Conservation (phyloP, 352 stramenopile genomes). For the Globisporangium viniferum region DNA sequence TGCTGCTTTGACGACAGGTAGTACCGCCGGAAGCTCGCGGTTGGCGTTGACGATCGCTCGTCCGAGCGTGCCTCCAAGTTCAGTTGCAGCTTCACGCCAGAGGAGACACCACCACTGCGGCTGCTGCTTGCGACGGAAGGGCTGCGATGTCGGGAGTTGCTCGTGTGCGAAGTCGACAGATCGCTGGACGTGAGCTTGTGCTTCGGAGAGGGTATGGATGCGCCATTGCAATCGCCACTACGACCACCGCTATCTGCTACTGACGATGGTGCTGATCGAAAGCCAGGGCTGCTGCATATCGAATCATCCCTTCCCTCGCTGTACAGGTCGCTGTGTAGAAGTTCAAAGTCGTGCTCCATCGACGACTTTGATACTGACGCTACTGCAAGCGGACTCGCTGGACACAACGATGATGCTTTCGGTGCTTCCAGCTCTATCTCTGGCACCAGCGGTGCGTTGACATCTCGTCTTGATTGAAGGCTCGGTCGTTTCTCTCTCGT, state of each 20-base stretch:
- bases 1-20: slow-evolving; percentile 27
- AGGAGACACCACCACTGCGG: neutral
- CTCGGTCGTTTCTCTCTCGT: neutral
- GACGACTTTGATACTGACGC: neutral
- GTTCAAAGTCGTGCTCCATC: neutral
- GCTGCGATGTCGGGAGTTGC: neutral
- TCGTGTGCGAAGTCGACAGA: slow-evolving; percentile 1
- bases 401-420: neutral
- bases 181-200: slow-evolving; percentile 10
- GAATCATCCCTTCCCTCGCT: neutral
- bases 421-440: neutral
- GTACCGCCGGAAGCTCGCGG: slow-evolving; percentile 33
- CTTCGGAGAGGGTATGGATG: neutral
- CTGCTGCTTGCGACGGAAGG: neutral
- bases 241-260: neutral
- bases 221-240: neutral
- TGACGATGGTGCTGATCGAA: neutral
- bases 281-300: neutral
- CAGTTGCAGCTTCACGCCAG: slow-evolving; percentile 14
- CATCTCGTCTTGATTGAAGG: neutral
- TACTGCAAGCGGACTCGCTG: neutral
- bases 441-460: too few species aligned
- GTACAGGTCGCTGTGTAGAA: neutral
- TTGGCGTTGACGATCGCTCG: slow-evolving; percentile 19
- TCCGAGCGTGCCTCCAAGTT: slow-evolving; percentile 5